These are phyloP conservation scores for Nicotiana tabacum DNA, from an alignment of 257 asterid genomes.

Conservation along the genomic window DNA sequence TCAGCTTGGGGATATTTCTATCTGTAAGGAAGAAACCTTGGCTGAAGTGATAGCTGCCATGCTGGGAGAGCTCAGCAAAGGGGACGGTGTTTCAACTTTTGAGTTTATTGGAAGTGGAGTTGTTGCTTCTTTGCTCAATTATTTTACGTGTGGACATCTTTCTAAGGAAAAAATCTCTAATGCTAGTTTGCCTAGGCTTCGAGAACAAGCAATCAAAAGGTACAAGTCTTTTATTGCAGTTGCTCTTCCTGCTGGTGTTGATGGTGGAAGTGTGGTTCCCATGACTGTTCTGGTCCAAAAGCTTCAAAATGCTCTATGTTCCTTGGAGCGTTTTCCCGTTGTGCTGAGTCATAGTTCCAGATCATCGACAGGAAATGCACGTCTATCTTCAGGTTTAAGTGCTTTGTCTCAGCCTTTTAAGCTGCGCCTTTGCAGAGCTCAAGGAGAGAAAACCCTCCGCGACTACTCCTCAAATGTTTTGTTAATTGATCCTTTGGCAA, in stretches of 20 bases:
- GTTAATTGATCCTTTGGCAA: slow-evolving; percentile 87
- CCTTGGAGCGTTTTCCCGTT: slow-evolving; percentile 92
- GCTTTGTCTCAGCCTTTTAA: slow-evolving; percentile 86
- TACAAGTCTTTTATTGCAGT: slow-evolving; percentile 69
- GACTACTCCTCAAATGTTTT: slow-evolving; percentile 95
- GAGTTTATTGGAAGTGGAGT: slow-evolving; percentile 97
- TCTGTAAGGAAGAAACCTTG: slow-evolving; percentile 58
- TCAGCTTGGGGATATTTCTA: slow-evolving; percentile 43
- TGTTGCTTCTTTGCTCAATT: slow-evolving; percentile 75
- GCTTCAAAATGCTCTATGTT: slow-evolving; percentile 91
- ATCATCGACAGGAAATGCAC: slow-evolving; percentile 67
- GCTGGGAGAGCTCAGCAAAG: slow-evolving; percentile 78
- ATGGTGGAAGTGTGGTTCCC: slow-evolving; percentile 42
- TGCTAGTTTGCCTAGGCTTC: slow-evolving; percentile 58
- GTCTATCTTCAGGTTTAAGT: slow-evolving; percentile 90
- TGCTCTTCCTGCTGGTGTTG: slow-evolving; percentile 61
- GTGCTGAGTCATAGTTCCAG: slow-evolving; percentile 81
- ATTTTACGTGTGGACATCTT: slow-evolving; percentile 78
- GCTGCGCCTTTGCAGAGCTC: slow-evolving; percentile 94
- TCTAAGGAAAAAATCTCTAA: slow-evolving; percentile 68
- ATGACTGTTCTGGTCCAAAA: slow-evolving; percentile 78
- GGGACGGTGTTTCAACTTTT: slow-evolving; percentile 90
- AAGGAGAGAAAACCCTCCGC: slow-evolving; percentile 88
- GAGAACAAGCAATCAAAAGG: slow-evolving; percentile 77
- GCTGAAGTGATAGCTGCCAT: slow-evolving; percentile 69